A percentile compares a stretch with the other conserved stretches of the same genome.
Conservation (phyloP, 331 rosid genomes). For the Acacia concinna region DNA sequence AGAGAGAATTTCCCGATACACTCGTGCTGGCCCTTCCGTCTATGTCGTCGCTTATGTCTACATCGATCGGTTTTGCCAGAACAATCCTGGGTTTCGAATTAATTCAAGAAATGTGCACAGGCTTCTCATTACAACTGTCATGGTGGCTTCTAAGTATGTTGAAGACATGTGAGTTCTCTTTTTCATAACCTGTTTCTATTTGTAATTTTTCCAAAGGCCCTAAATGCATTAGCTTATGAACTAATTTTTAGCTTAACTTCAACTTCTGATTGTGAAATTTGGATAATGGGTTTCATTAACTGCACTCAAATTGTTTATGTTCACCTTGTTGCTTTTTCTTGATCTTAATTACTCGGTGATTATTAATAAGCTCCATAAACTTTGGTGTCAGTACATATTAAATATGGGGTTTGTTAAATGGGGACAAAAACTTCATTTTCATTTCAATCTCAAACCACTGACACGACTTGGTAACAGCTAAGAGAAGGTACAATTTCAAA, state of each 20-base stretch:
- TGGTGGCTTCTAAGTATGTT: slow-evolving; percentile 88
- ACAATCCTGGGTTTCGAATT: slow-evolving; percentile 64
- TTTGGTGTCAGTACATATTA: too few relatives aligned
- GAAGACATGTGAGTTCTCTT: slow-evolving; percentile 77
- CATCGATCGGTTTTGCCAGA: slow-evolving; percentile 81
- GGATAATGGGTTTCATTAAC: not conserved
- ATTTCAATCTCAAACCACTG: not conserved
- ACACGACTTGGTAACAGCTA: slow-evolving; percentile 9
- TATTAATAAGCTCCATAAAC: too few relatives aligned
- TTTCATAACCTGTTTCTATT: not conserved
- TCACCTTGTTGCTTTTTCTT: not conserved
- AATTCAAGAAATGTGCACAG: slow-evolving; percentile 75
- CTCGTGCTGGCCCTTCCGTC: slow-evolving; percentile 68
- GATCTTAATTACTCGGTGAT: too few relatives aligned
- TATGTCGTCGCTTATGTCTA: slow-evolving; percentile 89
- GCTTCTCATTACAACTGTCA: slow-evolving; percentile 80
- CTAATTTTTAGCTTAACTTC: not conserved
- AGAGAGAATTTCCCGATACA: slow-evolving; percentile 85
- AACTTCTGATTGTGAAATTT: not conserved
- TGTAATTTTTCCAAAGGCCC: not conserved
- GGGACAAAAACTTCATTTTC: not conserved
- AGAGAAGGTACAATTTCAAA: slow-evolving; percentile 24
- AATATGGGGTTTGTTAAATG: slow-evolving; percentile 1
- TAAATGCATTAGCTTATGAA: not conserved
- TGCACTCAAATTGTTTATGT: not conserved